phyloP scores from a whole-genome alignment of 2,329 filamentous ascomycete species.

The Calonectria ilicicola region DNA sequence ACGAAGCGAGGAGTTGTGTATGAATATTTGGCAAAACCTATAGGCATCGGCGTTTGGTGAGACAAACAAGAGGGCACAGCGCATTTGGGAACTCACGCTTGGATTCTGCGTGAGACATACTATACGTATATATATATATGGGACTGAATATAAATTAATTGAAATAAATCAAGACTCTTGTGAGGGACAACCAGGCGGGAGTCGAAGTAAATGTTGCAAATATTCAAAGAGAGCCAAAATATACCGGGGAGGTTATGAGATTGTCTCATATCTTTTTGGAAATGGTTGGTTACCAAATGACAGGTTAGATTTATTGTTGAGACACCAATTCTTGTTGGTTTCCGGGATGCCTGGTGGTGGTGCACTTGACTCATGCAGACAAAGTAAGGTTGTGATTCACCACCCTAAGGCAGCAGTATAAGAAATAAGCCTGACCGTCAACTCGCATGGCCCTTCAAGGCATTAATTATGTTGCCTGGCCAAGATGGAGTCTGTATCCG shows the following conservation, averaged over 20 bases:
- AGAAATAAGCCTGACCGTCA: background rate
- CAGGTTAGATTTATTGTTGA: background rate
- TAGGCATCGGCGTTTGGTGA: conserved; percentile 9
- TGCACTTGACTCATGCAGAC: background rate
- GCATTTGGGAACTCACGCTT: conserved; percentile 5
- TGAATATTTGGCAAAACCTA: conserved; percentile 13
- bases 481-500: background rate
- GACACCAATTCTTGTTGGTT: background rate
- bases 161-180: background rate
- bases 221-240: background rate
- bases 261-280: background rate
- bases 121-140: background rate
- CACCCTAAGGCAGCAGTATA: conserved; percentile 14
- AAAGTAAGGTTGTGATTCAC: background rate
- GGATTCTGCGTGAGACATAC: background rate
- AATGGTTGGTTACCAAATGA: background rate
- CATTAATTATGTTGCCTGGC: conserved; percentile 17
- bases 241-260: background rate
- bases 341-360: background rate
- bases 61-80: background rate
- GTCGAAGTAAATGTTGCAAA: too few relatives aligned
- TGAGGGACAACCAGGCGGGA: too few relatives aligned
- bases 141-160: conserved; percentile 14
- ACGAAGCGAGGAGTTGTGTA: conserved; percentile 2
- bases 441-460: background rate